Conservation (phyloP, 2,329 filamentous ascomycete species). For the Stachybotrys elegans region DNA sequence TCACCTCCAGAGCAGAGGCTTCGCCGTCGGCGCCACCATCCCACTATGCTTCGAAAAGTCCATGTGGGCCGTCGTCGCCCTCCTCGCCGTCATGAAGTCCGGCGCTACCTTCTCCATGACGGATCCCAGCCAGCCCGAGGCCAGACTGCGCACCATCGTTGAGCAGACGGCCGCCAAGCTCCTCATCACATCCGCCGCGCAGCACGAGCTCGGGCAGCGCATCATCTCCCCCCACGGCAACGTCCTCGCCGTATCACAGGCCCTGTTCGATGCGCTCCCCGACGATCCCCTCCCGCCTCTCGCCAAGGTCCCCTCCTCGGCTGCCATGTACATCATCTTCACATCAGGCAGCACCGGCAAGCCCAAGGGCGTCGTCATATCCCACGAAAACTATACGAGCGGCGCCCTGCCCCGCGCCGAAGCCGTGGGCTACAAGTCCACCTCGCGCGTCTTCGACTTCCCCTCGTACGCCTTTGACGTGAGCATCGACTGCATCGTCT, state of each 20-base stretch:
- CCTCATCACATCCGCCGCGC: slow-evolving; percentile 34
- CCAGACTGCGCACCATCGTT: slow-evolving; percentile 37
- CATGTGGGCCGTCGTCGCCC: slow-evolving; percentile 37
- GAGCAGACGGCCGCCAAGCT: slow-evolving; percentile 34
- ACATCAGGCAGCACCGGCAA: slow-evolving; percentile 59
- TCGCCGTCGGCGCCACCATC: slow-evolving; percentile 34
- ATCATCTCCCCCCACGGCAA: slow-evolving; percentile 27
- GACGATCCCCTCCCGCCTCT: slow-evolving; percentile 13
- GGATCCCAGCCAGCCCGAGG: slow-evolving; percentile 41
- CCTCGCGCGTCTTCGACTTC: slow-evolving; percentile 41
- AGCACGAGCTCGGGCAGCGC: slow-evolving; percentile 29
- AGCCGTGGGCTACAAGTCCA: slow-evolving; percentile 34
- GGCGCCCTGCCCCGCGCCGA: slow-evolving; percentile 37
- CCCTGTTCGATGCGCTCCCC: slow-evolving; percentile 16
- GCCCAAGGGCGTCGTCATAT: slow-evolving; percentile 55
- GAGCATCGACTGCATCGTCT: slow-evolving; percentile 50
- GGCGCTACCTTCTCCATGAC: slow-evolving; percentile 42
- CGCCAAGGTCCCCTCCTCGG: slow-evolving; percentile 31
- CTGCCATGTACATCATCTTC: slow-evolving; percentile 52
- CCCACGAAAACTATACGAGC: slow-evolving; percentile 40
- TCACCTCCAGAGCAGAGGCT: slow-evolving; percentile 30
- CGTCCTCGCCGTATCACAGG: slow-evolving; percentile 26
- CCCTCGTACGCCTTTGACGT: slow-evolving; percentile 52
- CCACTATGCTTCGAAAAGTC: slow-evolving; percentile 48
- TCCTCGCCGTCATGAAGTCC: slow-evolving; percentile 44